Conservation (phyloP, 495 filamentous ascomycete species). For the Hypoxylon fragiforme region DNA sequence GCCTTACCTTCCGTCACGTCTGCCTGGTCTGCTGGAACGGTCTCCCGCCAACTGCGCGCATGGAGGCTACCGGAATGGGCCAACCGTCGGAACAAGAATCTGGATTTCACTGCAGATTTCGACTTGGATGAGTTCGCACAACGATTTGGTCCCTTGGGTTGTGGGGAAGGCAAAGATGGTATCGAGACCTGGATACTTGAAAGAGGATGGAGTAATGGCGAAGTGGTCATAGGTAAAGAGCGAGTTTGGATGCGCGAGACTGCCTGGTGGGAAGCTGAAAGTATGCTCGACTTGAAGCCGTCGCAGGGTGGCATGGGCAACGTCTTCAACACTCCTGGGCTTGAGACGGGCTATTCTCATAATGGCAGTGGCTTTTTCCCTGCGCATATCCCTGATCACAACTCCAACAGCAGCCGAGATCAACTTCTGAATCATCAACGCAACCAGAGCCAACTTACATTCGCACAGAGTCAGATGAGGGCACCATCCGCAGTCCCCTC, state of each 20-base stretch:
- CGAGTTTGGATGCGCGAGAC: slow-evolving; percentile 93
- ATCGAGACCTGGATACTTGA: slow-evolving; percentile 95
- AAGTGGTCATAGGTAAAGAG: slow-evolving; percentile 86
- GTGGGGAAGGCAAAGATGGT: slow-evolving; percentile 86
- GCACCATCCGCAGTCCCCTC: slow-evolving; percentile 77
- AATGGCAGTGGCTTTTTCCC: slow-evolving; percentile 72
- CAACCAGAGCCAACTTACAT: slow-evolving; percentile 58
- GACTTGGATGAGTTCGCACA: slow-evolving; percentile 88
- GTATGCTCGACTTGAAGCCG: slow-evolving; percentile 90
- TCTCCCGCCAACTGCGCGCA: slow-evolving; percentile 87
- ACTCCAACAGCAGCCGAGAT: slow-evolving; percentile 68
- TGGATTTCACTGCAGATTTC: slow-evolving; percentile 98
- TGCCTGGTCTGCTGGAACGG: slow-evolving; percentile 86
- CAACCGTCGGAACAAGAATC: slow-evolving; percentile 83
- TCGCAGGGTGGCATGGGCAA: slow-evolving; percentile 46
- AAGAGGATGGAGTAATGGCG: slow-evolving; percentile 96
- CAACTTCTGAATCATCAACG: slow-evolving; percentile 66
- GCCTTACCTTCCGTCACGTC: slow-evolving; percentile 62
- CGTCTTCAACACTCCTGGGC: slow-evolving; percentile 49
- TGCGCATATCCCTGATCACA: slow-evolving; percentile 59
- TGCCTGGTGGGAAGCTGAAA: slow-evolving; percentile 97
- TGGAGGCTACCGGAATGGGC: slow-evolving; percentile 97
- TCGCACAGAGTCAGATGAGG: slow-evolving; percentile 59
- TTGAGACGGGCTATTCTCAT: slow-evolving; percentile 68
- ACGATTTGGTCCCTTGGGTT: slow-evolving; percentile 82